phyloP scores from a whole-genome alignment of 352 stramenopile species.

The Globisporangium solare region DNA sequence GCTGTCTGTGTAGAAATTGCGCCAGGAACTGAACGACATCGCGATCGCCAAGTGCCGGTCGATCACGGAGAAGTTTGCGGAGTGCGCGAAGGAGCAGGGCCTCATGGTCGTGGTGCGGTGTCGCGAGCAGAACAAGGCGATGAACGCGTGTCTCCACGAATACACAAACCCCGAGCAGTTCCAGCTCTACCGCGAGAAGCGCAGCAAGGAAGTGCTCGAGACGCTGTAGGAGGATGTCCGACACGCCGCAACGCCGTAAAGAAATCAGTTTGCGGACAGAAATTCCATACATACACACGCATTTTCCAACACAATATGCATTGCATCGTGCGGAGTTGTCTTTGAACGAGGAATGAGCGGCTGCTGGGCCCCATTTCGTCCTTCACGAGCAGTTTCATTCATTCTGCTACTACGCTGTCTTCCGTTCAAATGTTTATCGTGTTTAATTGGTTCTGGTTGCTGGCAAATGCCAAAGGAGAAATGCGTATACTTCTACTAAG shows the following conservation, averaged over 20 bases:
- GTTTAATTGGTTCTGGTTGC: no score
- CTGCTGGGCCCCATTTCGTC: no score
- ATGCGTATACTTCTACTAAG: neutral
- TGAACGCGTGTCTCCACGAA: conserved; percentile 78
- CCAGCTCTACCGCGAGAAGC: conserved; percentile 58
- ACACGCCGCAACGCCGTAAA: neutral
- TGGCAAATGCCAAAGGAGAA: no score
- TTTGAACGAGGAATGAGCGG: no score
- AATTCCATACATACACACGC: neutral
- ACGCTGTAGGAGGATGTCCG: conserved; percentile 7
- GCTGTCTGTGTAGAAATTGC: conserved; percentile 48
- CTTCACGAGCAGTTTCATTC: no score
- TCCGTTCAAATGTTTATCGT: no score
- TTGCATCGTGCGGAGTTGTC: no score
- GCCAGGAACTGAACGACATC: conserved; percentile 79
- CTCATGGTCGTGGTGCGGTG: conserved; percentile 75
- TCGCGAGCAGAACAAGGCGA: conserved; percentile 62
- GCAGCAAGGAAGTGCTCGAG: conserved; percentile 43
- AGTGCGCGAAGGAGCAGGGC: conserved; percentile 60
- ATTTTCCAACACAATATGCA: neutral
- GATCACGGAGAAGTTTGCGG: conserved; percentile 51
- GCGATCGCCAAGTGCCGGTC: conserved; percentile 71
- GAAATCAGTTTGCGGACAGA: neutral
- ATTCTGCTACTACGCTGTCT: no score
- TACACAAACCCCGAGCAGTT: conserved; percentile 79